These are phyloP conservation scores for Phaeotremella fagi DNA, from an alignment of 768 basidiomycete genomes.

Conservation along the genomic window DNA sequence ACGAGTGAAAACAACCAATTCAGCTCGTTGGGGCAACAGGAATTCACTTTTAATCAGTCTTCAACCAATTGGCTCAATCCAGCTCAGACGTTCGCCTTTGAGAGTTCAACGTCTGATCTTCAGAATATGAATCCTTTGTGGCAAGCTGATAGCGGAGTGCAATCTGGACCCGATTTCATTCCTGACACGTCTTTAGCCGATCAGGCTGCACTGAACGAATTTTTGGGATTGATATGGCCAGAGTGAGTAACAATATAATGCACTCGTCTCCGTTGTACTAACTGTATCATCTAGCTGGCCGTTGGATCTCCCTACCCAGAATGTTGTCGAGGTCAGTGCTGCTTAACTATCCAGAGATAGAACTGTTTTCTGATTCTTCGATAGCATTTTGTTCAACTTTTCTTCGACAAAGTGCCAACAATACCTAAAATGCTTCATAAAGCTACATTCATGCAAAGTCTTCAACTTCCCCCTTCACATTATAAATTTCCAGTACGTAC, in stretches of 20 bases:
- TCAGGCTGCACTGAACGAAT: neutral
- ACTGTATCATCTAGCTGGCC: slow-evolving; percentile 24
- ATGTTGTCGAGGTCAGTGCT: slow-evolving; percentile 32
- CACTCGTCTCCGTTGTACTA: neutral
- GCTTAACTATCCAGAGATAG: neutral
- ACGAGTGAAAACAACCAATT: neutral
- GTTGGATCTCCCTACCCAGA: slow-evolving; percentile 22
- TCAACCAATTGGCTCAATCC: neutral
- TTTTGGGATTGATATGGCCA: slow-evolving; percentile 29
- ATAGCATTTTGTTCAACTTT: slow-evolving; percentile 25
- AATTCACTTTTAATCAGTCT: neutral
- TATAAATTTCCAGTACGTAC: slow-evolving; percentile 33
- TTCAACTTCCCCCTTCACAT: slow-evolving; percentile 33
- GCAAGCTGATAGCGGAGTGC: too few relatives aligned
- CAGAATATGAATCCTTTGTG: slow-evolving; percentile 8
- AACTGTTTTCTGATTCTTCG: neutral
- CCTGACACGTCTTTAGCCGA: neutral
- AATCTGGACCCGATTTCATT: neutral
- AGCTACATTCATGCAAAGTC: slow-evolving; percentile 15
- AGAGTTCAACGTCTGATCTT: neutral
- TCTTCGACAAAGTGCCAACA: slow-evolving; percentile 37
- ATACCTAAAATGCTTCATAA: slow-evolving; percentile 32
- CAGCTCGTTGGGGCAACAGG: neutral
- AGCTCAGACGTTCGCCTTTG: neutral
- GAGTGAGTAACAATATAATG: too few relatives aligned